Conservation (phyloP, 768 basidiomycete species). For the Glaciozyma martinii region DNA sequence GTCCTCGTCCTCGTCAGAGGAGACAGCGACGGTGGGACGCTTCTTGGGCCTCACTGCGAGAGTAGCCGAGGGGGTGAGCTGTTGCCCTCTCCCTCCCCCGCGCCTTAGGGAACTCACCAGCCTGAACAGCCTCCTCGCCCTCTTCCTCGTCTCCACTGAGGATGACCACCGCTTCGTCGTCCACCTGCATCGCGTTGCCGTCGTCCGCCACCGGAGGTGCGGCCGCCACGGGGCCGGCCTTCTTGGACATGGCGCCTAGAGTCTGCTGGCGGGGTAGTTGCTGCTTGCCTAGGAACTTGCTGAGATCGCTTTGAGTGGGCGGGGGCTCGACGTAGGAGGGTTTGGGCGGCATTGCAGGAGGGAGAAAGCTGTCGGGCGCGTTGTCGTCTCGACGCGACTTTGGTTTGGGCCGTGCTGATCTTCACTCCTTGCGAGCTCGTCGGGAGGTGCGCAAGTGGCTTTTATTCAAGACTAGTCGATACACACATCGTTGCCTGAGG, state of each 20-base stretch:
- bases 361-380: too few species aligned
- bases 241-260: background rate
- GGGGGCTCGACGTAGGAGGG: background rate
- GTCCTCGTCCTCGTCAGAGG: background rate
- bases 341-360: background rate
- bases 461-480: too few species aligned
- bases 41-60: background rate
- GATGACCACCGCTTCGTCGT: background rate
- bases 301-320: background rate
- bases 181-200: background rate
- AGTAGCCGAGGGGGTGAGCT: background rate
- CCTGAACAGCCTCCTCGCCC: background rate
- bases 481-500: too few species aligned
- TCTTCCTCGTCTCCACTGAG: background rate
- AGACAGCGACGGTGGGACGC: background rate
- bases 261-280: background rate
- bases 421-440: too few species aligned
- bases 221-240: background rate
- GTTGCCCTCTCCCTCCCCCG: background rate
- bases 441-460: too few species aligned
- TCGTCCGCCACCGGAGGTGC: background rate
- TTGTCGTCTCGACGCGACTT: too few species aligned
- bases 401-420: too few species aligned
- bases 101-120: background rate
- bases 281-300: background rate